These are phyloP conservation scores for Cenchrus americanus DNA, from an alignment of 176 grass and related monocot species.

Conservation along the genomic window DNA sequence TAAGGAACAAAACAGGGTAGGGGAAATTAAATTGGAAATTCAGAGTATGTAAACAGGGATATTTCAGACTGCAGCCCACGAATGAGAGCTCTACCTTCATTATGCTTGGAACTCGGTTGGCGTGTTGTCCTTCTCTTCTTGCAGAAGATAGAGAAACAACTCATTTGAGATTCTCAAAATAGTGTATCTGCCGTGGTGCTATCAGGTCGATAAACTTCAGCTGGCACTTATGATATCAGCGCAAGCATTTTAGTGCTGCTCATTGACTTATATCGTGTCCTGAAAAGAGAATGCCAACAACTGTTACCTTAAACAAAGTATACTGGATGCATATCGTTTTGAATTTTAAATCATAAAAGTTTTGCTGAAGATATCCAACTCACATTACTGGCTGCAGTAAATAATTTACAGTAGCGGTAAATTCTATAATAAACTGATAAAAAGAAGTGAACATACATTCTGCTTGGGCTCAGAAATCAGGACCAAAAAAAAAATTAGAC, in stretches of 20 bases:
- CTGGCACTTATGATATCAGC: conserved; percentile 35
- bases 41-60: conserved; percentile 31
- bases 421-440: background rate
- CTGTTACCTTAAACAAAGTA: conserved; percentile 10
- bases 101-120: conserved; percentile 40
- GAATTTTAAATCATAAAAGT: background rate
- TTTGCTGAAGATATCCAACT: background rate
- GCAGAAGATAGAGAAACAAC: conserved; percentile 60
- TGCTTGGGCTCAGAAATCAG: background rate
- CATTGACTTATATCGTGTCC: conserved; percentile 24
- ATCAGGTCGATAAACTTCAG: conserved; percentile 3
- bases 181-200: background rate
- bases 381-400: background rate
- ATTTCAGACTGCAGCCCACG: conserved; percentile 10
- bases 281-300: conserved; percentile 37
- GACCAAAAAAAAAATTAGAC: conserved; percentile 8
- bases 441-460: background rate
- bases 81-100: conserved; percentile 61
- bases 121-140: conserved; percentile 37
- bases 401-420: background rate
- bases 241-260: conserved; percentile 22
- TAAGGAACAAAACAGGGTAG: conserved; percentile 25
- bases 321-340: conserved; percentile 20
- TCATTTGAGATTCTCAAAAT: conserved; percentile 51
- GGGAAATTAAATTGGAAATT: background rate